A percentile compares a stretch with the other conserved stretches of the same genome.
phyloP scores from a whole-genome alignment of 805 yeast species.

The Cyberlindnera bimundalis region DNA sequence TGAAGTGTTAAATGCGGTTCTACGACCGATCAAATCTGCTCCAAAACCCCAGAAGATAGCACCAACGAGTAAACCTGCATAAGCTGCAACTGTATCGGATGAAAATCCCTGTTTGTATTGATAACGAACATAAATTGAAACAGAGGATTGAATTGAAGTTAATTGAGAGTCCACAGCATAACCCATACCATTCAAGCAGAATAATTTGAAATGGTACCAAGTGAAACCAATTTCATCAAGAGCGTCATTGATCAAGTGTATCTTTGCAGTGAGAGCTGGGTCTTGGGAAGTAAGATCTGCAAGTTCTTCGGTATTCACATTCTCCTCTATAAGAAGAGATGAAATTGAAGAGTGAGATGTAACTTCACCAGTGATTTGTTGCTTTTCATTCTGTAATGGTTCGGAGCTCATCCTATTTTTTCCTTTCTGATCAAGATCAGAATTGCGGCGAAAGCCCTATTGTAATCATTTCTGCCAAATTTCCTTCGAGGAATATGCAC shows the following conservation, averaged over 20 bases:
- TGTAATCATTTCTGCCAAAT: too few relatives aligned
- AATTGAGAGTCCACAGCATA: conserved; percentile 49
- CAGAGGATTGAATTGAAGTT: conserved; percentile 42
- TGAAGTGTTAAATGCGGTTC: conserved; percentile 44
- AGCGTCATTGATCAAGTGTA: conserved; percentile 46
- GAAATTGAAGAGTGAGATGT: not conserved
- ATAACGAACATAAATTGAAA: conserved; percentile 40
- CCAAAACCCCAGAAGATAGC: conserved; percentile 50
- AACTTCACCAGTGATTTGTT: not conserved
- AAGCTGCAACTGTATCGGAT: conserved; percentile 39
- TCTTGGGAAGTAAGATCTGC: conserved; percentile 27
- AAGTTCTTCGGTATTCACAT: conserved; percentile 11
- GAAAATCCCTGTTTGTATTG: conserved; percentile 45
- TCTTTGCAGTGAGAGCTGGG: conserved; percentile 30
- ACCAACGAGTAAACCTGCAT: conserved; percentile 47
- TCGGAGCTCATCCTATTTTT: too few relatives aligned
- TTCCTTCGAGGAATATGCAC: too few relatives aligned
- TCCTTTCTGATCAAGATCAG: too few relatives aligned
- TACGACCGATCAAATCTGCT: conserved; percentile 50
- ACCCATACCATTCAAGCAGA: conserved; percentile 48
- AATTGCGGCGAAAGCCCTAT: too few relatives aligned
- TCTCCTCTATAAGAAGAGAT: not conserved
- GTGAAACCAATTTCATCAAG: conserved; percentile 61
- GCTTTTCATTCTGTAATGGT: not conserved
- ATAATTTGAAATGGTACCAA: conserved; percentile 44